Conservation (phyloP, 805 yeast genomes). For the Yarrowia hollandica region DNA sequence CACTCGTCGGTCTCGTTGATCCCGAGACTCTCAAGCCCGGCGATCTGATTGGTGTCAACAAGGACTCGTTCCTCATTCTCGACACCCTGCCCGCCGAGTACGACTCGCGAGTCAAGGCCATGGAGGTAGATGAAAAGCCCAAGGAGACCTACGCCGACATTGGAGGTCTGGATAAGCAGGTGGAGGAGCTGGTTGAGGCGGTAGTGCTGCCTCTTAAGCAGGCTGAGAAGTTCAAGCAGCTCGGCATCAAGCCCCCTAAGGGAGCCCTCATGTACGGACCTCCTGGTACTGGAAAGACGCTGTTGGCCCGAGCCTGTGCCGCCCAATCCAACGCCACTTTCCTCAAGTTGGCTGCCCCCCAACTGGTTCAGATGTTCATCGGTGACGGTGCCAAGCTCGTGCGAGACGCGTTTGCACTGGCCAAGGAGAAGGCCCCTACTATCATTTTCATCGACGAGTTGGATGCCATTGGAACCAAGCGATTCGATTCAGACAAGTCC, state of each 20-base stretch:
- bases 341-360: slow-evolving; percentile 95
- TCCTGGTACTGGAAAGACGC: slow-evolving; percentile 98
- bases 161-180: slow-evolving; percentile 97
- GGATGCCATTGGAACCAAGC: slow-evolving; percentile 97
- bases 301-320: slow-evolving; percentile 97
- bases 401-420: slow-evolving; percentile 95
- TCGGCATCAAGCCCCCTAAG: slow-evolving; percentile 97
- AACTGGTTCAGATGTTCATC: slow-evolving; percentile 95
- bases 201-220: slow-evolving; percentile 98
- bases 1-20: slow-evolving; percentile 93
- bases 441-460: slow-evolving; percentile 96
- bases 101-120: slow-evolving; percentile 95
- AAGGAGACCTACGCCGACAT: slow-evolving; percentile 95
- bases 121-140: slow-evolving; percentile 99
- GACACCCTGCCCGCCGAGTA: slow-evolving; percentile 97
- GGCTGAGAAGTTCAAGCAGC: slow-evolving; percentile 88
- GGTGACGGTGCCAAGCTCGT: slow-evolving; percentile 99
- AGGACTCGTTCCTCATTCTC: slow-evolving; percentile 88
- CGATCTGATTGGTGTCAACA: slow-evolving; percentile 95
- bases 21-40: slow-evolving; percentile 93
- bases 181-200: slow-evolving; percentile 97
- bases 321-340: slow-evolving; percentile 98
- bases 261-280: slow-evolving; percentile 99
- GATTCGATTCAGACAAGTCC: slow-evolving; percentile 95
- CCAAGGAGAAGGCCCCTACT: slow-evolving; percentile 97